Base-by-base conservation (phyloP, 78 protist species). In the Dictyostelium citrinum region DNA sequence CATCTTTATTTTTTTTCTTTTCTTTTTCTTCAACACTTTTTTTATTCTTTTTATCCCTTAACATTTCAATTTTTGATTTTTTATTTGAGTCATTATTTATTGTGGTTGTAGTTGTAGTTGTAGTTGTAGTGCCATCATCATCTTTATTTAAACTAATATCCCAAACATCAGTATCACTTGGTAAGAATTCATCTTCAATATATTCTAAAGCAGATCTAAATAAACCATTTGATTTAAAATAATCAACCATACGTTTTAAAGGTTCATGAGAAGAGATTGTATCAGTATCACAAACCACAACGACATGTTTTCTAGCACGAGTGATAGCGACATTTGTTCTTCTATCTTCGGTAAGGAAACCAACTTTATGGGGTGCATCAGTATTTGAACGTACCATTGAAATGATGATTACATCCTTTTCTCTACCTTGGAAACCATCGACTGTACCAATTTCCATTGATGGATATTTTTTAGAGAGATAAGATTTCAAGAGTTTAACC, bases 341-440 rank as follows among this genome's bases (percentile, higher is more conserved):
- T n/a, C 83, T 49, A 22, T 90, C 95, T 83, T 71, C 97, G 10
- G 71, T 61, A 43, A 95, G 82, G 27, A 95, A 95, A 39, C 97
- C 97, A 74, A 95, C 98, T 67, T 78, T 88, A 27, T 88, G 93
- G 3, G 93, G 95, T 10, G 86, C 81, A 70, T 29, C 33, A 17
- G 82, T 43, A 61, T 95, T 82, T 46, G 96, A 91, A 24, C 97
- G 70, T 16, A 95, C 97, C 64, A 77, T 68, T 12, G 97, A 84
- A n/a, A 98, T 90, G 22, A 98, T 55, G 35, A 98, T 83, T 12
- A 93, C 98, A 46, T 98, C 99, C 78, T 98, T 98, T 81, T 98
- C 99, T 24, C 98, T 90, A 24, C 99, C 99, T 64, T 98, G 99
- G 77, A 98, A 98, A 11, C 99, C 98, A 88, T 98, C 99, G 3